Conservation (phyloP, 2,329 filamentous ascomycete species). For the Huntiella bhutanensis region DNA sequence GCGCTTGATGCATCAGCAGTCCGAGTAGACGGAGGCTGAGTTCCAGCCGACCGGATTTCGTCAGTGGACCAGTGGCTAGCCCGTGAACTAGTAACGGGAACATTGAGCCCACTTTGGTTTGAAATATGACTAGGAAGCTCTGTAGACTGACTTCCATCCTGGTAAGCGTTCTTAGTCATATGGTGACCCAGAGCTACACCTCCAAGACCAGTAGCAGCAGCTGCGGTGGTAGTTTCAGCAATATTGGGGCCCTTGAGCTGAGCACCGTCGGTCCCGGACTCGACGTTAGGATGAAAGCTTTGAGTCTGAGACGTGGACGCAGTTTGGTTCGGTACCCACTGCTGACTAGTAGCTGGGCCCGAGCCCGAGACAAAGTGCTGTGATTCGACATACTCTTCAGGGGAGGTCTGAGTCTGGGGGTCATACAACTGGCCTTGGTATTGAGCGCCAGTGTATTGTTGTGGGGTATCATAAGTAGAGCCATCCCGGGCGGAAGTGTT, state of each 20-base stretch:
- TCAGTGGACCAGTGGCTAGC: constrained; percentile 10
- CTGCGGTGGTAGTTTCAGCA: background rate
- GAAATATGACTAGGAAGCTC: background rate
- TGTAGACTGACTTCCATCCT: background rate
- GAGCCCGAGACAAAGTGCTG: background rate
- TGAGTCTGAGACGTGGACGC: background rate
- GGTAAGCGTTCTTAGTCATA: background rate
- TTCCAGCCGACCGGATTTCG: constrained; percentile 6
- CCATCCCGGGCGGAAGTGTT: background rate
- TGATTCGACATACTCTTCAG: background rate
- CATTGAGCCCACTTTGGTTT: background rate
- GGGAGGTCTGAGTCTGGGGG: background rate
- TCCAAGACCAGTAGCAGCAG: constrained; percentile 1
- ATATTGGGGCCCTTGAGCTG: background rate
- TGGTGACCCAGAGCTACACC: constrained; percentile 3
- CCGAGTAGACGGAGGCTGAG: background rate
- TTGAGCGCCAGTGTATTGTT: background rate
- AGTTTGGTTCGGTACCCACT: background rate
- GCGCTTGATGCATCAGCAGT: background rate
- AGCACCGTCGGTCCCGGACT: background rate
- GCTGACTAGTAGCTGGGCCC: background rate
- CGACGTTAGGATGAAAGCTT: constrained; percentile 1
- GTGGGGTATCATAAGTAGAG: background rate
- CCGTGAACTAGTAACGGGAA: constrained; percentile 1
- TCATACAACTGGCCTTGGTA: background rate